Evolutionary conservation across 1,284 basidiomycete genomes (phyloP).

Genomic region (Anthracocystis panici-leucophaei): DNA sequence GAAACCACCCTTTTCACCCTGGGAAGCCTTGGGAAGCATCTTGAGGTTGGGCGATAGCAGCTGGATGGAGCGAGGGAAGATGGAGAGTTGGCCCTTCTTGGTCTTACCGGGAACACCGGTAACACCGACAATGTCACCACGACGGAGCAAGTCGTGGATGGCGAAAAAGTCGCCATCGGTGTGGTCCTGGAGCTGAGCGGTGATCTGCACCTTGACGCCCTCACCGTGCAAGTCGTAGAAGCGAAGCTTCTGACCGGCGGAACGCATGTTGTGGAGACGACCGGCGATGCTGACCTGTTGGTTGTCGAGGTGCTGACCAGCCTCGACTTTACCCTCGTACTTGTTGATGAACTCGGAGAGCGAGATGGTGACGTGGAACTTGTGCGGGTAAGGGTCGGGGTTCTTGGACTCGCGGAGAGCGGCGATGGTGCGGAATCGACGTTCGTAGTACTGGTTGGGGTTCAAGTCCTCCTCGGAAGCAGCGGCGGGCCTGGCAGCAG

Average conservation of each 20-base stretch:
- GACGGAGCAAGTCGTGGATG: slow-evolving; percentile 87
- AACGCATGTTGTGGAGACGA: slow-evolving; percentile 89
- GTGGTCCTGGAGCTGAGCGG: slow-evolving; percentile 85
- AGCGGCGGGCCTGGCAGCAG: slow-evolving; percentile 34
- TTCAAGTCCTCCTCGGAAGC: slow-evolving; percentile 62
- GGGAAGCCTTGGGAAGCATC: slow-evolving; percentile 77
- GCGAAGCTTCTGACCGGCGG: slow-evolving; percentile 83
- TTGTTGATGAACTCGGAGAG: slow-evolving; percentile 81
- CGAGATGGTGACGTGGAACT: slow-evolving; percentile 91
- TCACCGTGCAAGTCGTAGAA: slow-evolving; percentile 97
- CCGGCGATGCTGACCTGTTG: slow-evolving; percentile 80
- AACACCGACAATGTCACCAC: slow-evolving; percentile 96
- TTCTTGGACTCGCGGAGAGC: slow-evolving; percentile 85
- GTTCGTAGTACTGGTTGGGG: slow-evolving; percentile 89
- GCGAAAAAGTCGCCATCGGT: slow-evolving; percentile 75
- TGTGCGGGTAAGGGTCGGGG: slow-evolving; percentile 95
- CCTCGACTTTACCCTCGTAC: slow-evolving; percentile 75
- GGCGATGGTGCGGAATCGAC: slow-evolving; percentile 87
- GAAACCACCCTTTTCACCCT: slow-evolving; percentile 74
- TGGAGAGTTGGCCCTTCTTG: slow-evolving; percentile 94
- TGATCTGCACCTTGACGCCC: slow-evolving; percentile 93
- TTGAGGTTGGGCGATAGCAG: slow-evolving; percentile 96
- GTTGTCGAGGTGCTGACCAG: slow-evolving; percentile 62
- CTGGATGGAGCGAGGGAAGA: slow-evolving; percentile 83
- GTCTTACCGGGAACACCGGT: slow-evolving; percentile 89